Evolutionary conservation across 1,284 basidiomycete genomes (phyloP), one percentile per base, ranked within the genome.

Genomic region (Ceratobasidium papillatum): DNA sequence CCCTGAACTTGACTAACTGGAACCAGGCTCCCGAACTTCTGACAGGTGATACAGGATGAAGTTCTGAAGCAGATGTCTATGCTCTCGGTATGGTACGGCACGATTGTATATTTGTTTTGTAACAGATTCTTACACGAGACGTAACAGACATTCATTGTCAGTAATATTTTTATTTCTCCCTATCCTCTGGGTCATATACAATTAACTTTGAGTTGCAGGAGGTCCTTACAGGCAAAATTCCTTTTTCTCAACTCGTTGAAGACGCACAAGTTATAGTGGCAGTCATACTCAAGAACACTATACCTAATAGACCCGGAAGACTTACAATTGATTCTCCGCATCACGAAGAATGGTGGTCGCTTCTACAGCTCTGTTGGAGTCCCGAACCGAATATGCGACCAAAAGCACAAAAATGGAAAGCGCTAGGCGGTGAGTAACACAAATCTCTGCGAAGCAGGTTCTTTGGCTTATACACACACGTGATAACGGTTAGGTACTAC

Each of bases 21-120:
- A n/a, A n/a, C n/a, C n/a, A 61, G 58, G 34, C 58, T 22, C 58
- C 58, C 34, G 58, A 61, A 27, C 36, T 61, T 4, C 12, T 61
- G 4, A 41, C n/a, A 9, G 58, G n/a, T 14, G 9, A n/a, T 2
- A 3, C 17, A 36, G 1, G 7, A 22, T n/a, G 58, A 22, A 61
- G 58, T 27, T n/a, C 17, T 19, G 19, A 61, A 32, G 58, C 58
- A 41, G 58, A 61, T 12, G 32, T 61, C 19, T 61, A 61, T 27
- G 58, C 58, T 41, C 36, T 61, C 4, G 58, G 58, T 2, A 61
- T 61, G 58, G 58, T 61, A 38, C 7, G 58, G 9, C 4, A 7
- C 38, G 7, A 7, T 14, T 41, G 14, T 41, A 41, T 41, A 14
- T 14, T 5, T 14, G 38, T 7, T 5, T 61, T 41, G 4, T 1